Percentiles rank a stretch among this genome's conserved stretches.
Conservation (phyloP, 805 yeast species). For the Saccharomycopsis capsularis region DNA sequence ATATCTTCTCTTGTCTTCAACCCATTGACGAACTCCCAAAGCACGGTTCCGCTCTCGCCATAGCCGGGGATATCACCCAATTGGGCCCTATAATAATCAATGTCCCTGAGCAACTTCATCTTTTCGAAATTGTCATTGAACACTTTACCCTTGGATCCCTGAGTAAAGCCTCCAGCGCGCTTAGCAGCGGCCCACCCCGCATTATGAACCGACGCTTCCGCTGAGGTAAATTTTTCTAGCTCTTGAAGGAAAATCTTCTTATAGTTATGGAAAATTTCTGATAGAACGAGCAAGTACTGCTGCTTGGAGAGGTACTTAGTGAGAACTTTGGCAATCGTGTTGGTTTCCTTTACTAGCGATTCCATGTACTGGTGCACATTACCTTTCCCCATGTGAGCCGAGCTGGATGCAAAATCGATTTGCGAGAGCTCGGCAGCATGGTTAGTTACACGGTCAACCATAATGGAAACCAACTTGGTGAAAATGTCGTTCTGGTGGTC, state of each 20-base stretch:
- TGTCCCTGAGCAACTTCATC: constrained; percentile 49
- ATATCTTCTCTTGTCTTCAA: constrained; percentile 26
- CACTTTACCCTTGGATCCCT: constrained; percentile 24
- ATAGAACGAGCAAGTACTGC: constrained; percentile 35
- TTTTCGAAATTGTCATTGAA: constrained; percentile 47
- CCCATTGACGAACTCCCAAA: constrained; percentile 54
- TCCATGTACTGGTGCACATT: constrained; percentile 57
- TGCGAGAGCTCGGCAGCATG: constrained; percentile 43
- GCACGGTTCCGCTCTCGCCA: constrained; percentile 53
- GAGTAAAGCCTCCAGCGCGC: constrained; percentile 11
- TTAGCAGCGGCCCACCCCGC: no score
- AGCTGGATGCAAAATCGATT: constrained; percentile 41
- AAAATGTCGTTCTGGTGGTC: constrained; percentile 62
- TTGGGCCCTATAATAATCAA: constrained; percentile 58
- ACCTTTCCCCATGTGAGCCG: constrained; percentile 33
- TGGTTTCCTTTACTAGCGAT: constrained; percentile 55
- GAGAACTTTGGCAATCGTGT: constrained; percentile 55
- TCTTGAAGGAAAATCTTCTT: constrained; percentile 48
- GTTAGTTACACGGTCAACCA: constrained; percentile 53
- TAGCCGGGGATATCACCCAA: constrained; percentile 52
- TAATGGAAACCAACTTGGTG: constrained; percentile 57
- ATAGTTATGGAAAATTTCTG: constrained; percentile 42
- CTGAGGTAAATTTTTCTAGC: constrained; percentile 37
- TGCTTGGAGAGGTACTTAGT: constrained; percentile 48
- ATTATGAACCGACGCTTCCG: no score